phyloP scores from a whole-genome alignment of 129 eudicot genomes.

The Tagetes erecta region DNA sequence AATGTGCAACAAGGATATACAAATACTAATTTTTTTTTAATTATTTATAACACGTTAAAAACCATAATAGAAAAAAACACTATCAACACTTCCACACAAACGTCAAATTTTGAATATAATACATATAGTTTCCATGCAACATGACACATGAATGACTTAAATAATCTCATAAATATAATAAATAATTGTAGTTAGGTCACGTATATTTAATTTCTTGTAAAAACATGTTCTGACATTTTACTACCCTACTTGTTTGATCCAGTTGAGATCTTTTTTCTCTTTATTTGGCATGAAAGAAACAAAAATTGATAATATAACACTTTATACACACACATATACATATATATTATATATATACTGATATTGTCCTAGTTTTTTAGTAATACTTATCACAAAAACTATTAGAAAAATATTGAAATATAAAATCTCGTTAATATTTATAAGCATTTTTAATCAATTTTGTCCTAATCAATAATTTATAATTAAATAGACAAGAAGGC shows the following conservation, averaged over 20 bases:
- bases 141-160: slow-evolving; percentile 40
- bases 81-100: neutral
- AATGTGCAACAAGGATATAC: neutral
- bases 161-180: slow-evolving; percentile 32
- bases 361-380: too few species aligned
- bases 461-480: slow-evolving; percentile 9
- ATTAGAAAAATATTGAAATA: too few species aligned
- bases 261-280: slow-evolving; percentile 3
- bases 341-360: too few species aligned
- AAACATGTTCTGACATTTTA: slow-evolving; percentile 39
- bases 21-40: neutral
- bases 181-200: slow-evolving; percentile 32
- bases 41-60: neutral
- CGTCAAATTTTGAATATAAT: slow-evolving; percentile 26
- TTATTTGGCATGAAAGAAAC: neutral
- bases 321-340: neutral
- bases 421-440: too few species aligned
- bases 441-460: neutral
- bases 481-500: slow-evolving; percentile 23
- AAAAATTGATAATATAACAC: too few species aligned
- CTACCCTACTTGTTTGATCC: slow-evolving; percentile 35
- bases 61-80: neutral
- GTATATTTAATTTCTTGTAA: slow-evolving; percentile 8
- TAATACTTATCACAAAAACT: too few species aligned
- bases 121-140: slow-evolving; percentile 21